Conservation (phyloP, 805 yeast species). For the Sugiyamaella qingdaonensis region DNA sequence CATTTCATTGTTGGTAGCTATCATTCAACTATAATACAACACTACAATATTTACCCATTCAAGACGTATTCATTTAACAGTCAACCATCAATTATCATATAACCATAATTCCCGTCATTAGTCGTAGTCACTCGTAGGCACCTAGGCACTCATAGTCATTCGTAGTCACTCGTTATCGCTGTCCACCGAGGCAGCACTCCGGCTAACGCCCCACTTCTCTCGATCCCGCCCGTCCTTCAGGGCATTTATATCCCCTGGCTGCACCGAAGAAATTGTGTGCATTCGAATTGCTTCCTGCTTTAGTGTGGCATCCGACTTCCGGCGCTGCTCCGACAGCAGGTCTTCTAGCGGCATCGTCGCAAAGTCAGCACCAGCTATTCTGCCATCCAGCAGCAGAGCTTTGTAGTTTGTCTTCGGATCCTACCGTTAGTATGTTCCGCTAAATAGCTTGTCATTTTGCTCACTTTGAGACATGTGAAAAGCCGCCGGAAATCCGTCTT, state of each 20-base stretch:
- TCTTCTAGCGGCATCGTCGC: conserved; percentile 30
- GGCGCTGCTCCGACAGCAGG: conserved; percentile 27
- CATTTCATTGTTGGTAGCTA: neutral
- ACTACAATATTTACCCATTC: neutral
- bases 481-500: conserved; percentile 30
- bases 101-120: too few relatives aligned
- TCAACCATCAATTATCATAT: neutral
- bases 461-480: conserved; percentile 25
- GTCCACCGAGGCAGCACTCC: conserved; percentile 36
- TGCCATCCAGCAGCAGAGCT: conserved; percentile 25
- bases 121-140: too few relatives aligned
- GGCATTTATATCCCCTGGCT: conserved; percentile 33
- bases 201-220: conserved; percentile 40
- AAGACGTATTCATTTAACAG: neutral
- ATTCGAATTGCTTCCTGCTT: conserved; percentile 26
- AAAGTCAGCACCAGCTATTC: conserved; percentile 27
- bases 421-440: conserved; percentile 5
- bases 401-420: conserved; percentile 24
- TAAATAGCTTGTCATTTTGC: neutral
- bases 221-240: conserved; percentile 40
- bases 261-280: conserved; percentile 26
- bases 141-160: too few relatives aligned
- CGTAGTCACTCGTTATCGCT: conserved; percentile 1
- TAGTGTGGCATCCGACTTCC: conserved; percentile 25
- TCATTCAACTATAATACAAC: neutral